Percentiles rank a stretch among this genome's conserved stretches.
Evolutionary conservation across 2,329 filamentous ascomycete genomes (phyloP).

Genomic region (Albophoma yamanashiensis): DNA sequence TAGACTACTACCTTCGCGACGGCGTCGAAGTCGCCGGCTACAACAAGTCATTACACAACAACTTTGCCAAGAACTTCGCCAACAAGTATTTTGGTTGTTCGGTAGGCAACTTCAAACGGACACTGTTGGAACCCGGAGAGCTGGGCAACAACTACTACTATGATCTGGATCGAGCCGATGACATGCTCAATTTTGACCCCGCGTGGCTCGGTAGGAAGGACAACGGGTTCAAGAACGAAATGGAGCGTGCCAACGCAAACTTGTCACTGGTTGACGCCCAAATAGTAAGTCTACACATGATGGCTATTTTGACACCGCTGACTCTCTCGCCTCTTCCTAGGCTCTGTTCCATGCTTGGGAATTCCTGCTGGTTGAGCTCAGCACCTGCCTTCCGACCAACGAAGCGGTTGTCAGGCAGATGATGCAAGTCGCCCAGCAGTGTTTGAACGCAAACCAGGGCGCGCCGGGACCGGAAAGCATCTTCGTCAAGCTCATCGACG

Average conservation of each 20-base stretch:
- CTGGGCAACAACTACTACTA: conserved; percentile 79
- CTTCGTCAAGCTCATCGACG: conserved; percentile 68
- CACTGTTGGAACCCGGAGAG: conserved; percentile 49
- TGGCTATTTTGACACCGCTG: conserved; percentile 4
- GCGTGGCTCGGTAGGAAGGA: conserved; percentile 62
- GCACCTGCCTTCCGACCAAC: conserved; percentile 46
- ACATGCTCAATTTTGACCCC: conserved; percentile 65
- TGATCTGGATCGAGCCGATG: conserved; percentile 62
- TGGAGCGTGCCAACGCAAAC: conserved; percentile 81
- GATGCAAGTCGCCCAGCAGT: conserved; percentile 64
- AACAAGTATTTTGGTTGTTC: conserved; percentile 63
- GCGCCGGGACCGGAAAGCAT: conserved; percentile 65
- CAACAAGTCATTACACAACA: conserved; percentile 77
- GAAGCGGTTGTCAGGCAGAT: conserved; percentile 55
- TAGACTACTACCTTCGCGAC: conserved; percentile 71
- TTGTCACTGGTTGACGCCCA: conserved; percentile 88
- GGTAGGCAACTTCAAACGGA: conserved; percentile 73
- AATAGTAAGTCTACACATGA: conserved; percentile 39
- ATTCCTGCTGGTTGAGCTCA: conserved; percentile 74
- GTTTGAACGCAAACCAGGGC: conserved; percentile 66
- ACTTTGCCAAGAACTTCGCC: conserved; percentile 76
- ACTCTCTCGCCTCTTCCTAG: conserved; percentile 28
- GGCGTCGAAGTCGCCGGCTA: conserved; percentile 73
- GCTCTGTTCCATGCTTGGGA: conserved; percentile 84
- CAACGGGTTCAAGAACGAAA: conserved; percentile 71